A percentile compares a stretch with the other conserved stretches of the same genome.
phyloP scores from a whole-genome alignment of 345 rosid species.

The Nasturtium officinale region DNA sequence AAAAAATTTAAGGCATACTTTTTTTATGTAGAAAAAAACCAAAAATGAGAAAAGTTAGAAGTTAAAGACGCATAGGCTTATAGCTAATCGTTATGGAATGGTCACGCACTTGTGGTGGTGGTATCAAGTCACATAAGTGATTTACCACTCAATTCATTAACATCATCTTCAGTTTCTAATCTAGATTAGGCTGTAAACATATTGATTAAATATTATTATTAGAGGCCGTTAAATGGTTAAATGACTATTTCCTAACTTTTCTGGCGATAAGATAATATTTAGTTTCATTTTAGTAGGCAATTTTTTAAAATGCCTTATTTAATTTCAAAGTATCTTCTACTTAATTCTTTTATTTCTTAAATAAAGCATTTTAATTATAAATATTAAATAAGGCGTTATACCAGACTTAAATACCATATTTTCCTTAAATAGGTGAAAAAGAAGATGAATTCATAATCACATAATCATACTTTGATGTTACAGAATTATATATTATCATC shows the following conservation, averaged over 20 bases:
- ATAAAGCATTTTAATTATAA: too few species aligned
- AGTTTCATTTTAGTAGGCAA: neutral
- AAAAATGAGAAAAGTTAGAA: neutral
- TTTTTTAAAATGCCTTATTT: too few species aligned
- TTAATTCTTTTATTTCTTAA: too few species aligned
- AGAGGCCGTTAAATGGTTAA: too few species aligned
- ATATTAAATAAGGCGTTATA: neutral
- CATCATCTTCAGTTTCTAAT: neutral
- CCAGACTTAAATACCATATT: neutral
- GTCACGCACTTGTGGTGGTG: neutral
- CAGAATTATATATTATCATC: conserved; percentile 1
- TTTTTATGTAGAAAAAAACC: neutral
- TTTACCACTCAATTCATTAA: neutral
- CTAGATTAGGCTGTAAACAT: neutral
- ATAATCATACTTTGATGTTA: neutral
- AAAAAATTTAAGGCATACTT: neutral
- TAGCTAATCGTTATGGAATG: neutral
- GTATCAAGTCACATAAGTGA: neutral
- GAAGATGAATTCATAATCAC: conserved; percentile 14
- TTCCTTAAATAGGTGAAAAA: neutral
- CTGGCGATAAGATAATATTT: conserved; percentile 1
- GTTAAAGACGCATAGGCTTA: too few species aligned
- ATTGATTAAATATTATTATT: neutral
- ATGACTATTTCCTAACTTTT: conserved; percentile 30
- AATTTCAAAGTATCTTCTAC: too few species aligned